Base-by-base conservation (phyloP, 176 grass and related monocot genomes). In the Thinopyrum elongatum region DNA sequence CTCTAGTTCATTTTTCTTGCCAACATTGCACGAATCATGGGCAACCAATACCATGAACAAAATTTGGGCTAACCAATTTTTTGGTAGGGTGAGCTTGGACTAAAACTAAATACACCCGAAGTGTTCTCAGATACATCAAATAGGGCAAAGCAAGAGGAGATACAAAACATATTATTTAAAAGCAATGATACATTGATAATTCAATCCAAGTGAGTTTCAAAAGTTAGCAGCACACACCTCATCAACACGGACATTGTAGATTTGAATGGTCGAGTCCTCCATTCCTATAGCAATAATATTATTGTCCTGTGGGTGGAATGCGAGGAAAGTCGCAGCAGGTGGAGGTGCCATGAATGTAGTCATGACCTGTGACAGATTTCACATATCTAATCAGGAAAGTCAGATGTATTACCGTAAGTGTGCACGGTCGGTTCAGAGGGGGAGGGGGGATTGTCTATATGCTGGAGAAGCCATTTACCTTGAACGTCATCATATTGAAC, bases 401-500 rank as follows among this genome's bases (percentile, higher is more conserved):
- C 17, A 23, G 46, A 79, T 55, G n/a, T 42, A 59, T 26, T 85
- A 34, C 3, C 63, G 59, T 77, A 70, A 88, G 55, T 21, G 79
- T 34, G 64, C 58, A 64, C 16, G 53, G 17, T 57, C 22, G 53
- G 17, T 51, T 16, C 15, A 17, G 47, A 17, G 51, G 51, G 51
- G 51, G 15, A 2, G 51, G 51, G 53, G 7, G 17, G 21, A 47
- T 49, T 39, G 16, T 53, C 57, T 53, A 82, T 15, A 30, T 5
- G 33, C 12, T 19, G 19, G 34, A 70, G 83, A 82, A 57, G 10
- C 36, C 38, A 77, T 77, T 55, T 89, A 95, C 97, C 92, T 99
- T 99, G 89, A 96, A 99, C 33, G 97, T 99, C 97, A 99, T 99
- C 97, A 99, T 99, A 86, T 99, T 99, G 88, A 99, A 99, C 64